phyloP scores from a whole-genome alignment of 306 rosid genomes.

The Quercus berberidifolia region DNA sequence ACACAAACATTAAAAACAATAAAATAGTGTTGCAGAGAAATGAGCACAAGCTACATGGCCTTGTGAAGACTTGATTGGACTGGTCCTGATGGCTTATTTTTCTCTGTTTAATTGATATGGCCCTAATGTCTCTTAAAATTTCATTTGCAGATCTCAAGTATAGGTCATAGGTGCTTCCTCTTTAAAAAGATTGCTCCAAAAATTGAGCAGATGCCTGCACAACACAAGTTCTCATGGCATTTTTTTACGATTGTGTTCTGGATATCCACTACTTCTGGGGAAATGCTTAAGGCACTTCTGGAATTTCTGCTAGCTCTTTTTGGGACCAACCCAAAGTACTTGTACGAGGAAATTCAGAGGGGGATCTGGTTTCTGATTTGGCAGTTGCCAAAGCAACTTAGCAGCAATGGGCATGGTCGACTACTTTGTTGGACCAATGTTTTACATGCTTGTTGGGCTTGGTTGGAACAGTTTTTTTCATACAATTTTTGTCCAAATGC shows the following conservation, averaged over 20 bases:
- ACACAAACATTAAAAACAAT: too few species aligned
- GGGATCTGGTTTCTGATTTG: slow-evolving; percentile 96
- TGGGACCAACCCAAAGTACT: slow-evolving; percentile 65
- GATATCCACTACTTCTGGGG: slow-evolving; percentile 86
- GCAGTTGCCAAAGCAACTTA: neutral
- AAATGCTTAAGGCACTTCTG: slow-evolving; percentile 80
- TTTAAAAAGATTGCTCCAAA: slow-evolving; percentile 70
- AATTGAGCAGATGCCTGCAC: slow-evolving; percentile 59
- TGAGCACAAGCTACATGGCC: too few species aligned
- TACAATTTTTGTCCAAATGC: slow-evolving; percentile 64
- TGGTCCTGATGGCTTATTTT: too few species aligned
- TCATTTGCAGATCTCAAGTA: too few species aligned
- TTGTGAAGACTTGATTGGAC: too few species aligned
- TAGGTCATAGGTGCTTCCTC: too few species aligned
- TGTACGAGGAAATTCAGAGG: slow-evolving; percentile 97
- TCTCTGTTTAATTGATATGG: too few species aligned
- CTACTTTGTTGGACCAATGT: slow-evolving; percentile 93
- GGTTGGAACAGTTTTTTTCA: slow-evolving; percentile 68
- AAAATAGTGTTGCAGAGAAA: too few species aligned
- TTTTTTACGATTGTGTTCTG: slow-evolving; percentile 93
- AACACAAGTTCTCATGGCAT: slow-evolving; percentile 44
- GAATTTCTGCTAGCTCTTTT: slow-evolving; percentile 68
- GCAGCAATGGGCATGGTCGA: slow-evolving; percentile 15
- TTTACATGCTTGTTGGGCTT: slow-evolving; percentile 94
- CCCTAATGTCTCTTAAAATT: too few species aligned